Conservation (phyloP, 1,284 basidiomycete species). For the Apiotrichum montevideense region DNA sequence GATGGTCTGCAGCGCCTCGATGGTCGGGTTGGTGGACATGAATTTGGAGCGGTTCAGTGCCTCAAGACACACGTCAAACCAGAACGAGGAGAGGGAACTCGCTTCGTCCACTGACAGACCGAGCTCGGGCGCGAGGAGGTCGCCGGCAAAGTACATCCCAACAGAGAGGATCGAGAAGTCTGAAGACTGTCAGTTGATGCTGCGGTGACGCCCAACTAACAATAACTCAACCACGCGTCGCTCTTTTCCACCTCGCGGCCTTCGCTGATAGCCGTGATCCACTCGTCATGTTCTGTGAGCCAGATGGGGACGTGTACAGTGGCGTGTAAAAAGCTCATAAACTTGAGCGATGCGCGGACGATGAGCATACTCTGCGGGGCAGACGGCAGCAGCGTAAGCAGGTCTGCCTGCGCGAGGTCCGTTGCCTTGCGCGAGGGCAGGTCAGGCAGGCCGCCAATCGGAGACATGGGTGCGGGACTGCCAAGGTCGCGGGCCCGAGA, state of each 20-base stretch:
- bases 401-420: conserved; percentile 22
- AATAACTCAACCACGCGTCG: conserved; percentile 19
- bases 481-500: background rate
- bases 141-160: conserved; percentile 20
- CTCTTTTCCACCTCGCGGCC: conserved; percentile 15
- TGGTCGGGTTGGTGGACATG: conserved; percentile 21
- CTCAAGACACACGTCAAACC: conserved; percentile 23
- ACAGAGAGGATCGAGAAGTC: conserved; percentile 17
- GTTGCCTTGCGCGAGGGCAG: conserved; percentile 17
- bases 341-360: conserved; percentile 19
- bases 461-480: conserved; percentile 9
- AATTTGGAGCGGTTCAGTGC: conserved; percentile 22
- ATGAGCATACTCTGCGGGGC: conserved; percentile 17
- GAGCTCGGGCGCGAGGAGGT: conserved; percentile 20
- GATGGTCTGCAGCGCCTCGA: conserved; percentile 21
- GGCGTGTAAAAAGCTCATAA: conserved; percentile 22
- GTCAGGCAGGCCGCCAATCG: conserved; percentile 11
- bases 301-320: conserved; percentile 26
- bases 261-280: conserved; percentile 19
- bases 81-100: conserved; percentile 15
- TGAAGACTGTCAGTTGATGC: conserved; percentile 5
- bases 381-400: conserved; percentile 15
- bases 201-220: no score
- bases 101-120: conserved; percentile 15
- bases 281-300: conserved; percentile 24